Percentiles rank a stretch among this genome's conserved stretches.
Evolutionary conservation across 2,329 filamentous ascomycete genomes (phyloP).

Genomic region (Phyllachora maydis): DNA sequence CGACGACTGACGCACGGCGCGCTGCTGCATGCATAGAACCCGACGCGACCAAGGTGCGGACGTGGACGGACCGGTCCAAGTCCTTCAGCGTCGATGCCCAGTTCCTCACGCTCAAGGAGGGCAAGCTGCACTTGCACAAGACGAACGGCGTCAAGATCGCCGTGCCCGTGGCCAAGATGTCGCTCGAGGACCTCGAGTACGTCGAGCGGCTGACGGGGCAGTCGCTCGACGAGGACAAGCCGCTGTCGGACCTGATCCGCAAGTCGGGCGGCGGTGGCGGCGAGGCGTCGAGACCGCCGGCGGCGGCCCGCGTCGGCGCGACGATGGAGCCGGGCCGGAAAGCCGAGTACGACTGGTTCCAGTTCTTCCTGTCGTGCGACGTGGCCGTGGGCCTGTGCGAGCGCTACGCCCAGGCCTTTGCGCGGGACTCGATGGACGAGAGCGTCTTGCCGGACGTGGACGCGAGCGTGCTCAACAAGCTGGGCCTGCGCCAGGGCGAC

Average conservation of each 20-base stretch:
- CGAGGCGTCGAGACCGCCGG: conserved; percentile 6
- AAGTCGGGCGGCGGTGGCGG: too few relatives aligned
- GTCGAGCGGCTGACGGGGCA: conserved; percentile 76
- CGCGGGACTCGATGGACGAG: conserved; percentile 88
- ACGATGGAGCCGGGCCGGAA: conserved; percentile 38
- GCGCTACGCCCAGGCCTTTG: conserved; percentile 77
- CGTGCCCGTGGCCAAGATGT: conserved; percentile 91
- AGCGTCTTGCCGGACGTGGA: conserved; percentile 81
- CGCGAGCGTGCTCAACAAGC: conserved; percentile 57
- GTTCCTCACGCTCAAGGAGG: conserved; percentile 83
- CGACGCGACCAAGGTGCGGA: conserved; percentile 62
- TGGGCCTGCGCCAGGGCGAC: conserved; percentile 91
- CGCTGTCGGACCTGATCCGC: conserved; percentile 62
- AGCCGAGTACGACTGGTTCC: conserved; percentile 92
- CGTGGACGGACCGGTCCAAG: conserved; percentile 87
- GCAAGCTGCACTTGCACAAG: conserved; percentile 96
- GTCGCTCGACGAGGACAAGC: conserved; percentile 87
- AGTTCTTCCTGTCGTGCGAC: conserved; percentile 88
- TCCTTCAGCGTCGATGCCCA: conserved; percentile 96
- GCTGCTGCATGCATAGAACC: conserved; percentile 38
- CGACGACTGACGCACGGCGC: not conserved
- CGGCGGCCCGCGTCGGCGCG: conserved; percentile 29
- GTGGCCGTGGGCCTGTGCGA: conserved; percentile 87
- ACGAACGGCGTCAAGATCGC: conserved; percentile 97
- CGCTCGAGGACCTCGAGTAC: conserved; percentile 81